Evolutionary conservation across 352 stramenopile genomes (phyloP).

Genomic region (Globisporangium spinosum): DNA sequence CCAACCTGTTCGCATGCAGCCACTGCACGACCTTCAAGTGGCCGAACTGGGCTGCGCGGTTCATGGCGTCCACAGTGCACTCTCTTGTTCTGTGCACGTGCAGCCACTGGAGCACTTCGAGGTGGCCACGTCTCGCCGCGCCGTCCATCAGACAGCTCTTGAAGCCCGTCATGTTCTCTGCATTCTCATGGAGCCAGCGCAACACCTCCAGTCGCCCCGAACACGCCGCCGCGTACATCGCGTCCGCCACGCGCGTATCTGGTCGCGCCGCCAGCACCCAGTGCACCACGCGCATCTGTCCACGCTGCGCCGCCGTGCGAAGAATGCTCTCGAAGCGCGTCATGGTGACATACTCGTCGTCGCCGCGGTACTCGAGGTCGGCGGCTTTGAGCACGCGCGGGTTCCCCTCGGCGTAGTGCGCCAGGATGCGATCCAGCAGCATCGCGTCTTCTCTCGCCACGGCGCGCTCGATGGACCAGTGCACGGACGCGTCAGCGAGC

Average conservation of each 20-base stretch:
- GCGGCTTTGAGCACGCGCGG: neutral
- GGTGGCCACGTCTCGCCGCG: neutral
- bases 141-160: conserved; percentile 10
- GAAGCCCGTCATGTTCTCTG: conserved; percentile 6
- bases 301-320: neutral
- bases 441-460: neutral
- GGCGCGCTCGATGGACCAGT: neutral
- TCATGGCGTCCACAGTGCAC: conserved; percentile 12
- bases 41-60: conserved; percentile 11
- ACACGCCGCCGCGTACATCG: conserved; percentile 9
- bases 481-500: conserved; percentile 3
- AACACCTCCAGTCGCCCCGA: neutral
- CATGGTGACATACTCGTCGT: conserved; percentile 6
- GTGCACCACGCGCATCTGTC: neutral
- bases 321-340: neutral
- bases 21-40: conserved; percentile 8
- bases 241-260: conserved; percentile 5
- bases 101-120: conserved; percentile 9
- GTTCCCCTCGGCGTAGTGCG: conserved; percentile 4
- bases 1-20: neutral
- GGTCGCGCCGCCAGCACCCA: conserved; percentile 8
- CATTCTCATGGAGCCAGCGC: conserved; percentile 9
- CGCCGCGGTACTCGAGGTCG: conserved; percentile 13
- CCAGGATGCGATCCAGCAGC: conserved; percentile 9
- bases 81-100: conserved; percentile 1